phyloP scores from a whole-genome alignment of 192 early-diverging fungal genomes.

The Coemansia sp. region DNA sequence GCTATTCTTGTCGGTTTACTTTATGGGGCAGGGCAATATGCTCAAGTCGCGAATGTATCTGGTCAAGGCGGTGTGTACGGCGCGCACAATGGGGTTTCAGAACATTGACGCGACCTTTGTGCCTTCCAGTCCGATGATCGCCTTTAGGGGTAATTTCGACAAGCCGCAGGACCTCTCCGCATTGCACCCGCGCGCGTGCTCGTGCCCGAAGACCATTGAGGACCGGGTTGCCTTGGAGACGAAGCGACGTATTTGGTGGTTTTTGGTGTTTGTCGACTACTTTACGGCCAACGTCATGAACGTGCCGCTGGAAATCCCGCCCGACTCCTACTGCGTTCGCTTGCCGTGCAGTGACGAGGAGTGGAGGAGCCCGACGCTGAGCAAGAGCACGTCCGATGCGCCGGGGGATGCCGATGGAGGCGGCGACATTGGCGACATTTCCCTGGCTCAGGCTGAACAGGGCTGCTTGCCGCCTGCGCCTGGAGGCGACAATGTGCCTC shows the following conservation, averaged over 20 bases:
- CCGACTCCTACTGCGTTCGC: conserved; percentile 53
- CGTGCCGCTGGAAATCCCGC: conserved; percentile 50
- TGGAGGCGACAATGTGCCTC: background rate
- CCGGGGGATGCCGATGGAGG: background rate
- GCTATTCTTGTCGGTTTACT: conserved; percentile 54
- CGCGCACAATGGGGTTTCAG: conserved; percentile 49
- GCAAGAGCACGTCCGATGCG: background rate
- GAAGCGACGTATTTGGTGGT: conserved; percentile 53
- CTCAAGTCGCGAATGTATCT: conserved; percentile 53
- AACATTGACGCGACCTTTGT: conserved; percentile 47
- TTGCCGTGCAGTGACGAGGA: conserved; percentile 54
- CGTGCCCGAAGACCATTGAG: conserved; percentile 25
- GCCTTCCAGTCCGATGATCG: conserved; percentile 40
- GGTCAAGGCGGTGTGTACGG: conserved; percentile 54
- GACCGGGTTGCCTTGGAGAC: conserved; percentile 41
- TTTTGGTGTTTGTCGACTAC: conserved; percentile 53
- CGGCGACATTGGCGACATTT: background rate
- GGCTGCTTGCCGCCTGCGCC: background rate
- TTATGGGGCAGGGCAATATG: conserved; percentile 56
- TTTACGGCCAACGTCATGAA: conserved; percentile 56
- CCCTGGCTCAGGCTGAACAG: background rate
- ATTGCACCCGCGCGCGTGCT: conserved; percentile 11
- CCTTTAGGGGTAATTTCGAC: conserved; percentile 43
- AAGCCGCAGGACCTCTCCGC: conserved; percentile 1
- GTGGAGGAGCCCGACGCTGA: conserved; percentile 37